phyloP scores from a whole-genome alignment of 371 early-diverging fungal species.

The Mucor sp. region DNA sequence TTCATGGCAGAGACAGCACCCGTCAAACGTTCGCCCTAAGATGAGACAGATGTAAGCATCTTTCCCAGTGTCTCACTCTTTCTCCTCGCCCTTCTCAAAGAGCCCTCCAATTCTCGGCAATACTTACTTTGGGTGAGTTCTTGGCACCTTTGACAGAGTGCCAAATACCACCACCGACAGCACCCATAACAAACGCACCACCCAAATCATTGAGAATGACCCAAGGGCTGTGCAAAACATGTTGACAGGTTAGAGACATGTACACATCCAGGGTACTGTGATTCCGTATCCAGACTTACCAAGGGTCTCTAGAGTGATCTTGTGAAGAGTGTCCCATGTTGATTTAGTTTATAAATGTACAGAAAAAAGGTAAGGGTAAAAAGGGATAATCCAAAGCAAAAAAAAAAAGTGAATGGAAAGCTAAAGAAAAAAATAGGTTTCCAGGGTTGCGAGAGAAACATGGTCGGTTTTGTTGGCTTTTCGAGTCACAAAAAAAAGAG shows the following conservation, averaged over 20 bases:
- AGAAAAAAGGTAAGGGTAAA: not conserved
- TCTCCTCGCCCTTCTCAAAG: not conserved
- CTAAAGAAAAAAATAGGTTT: slow-evolving; percentile 11
- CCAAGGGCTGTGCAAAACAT: slow-evolving; percentile 78
- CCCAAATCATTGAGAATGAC: slow-evolving; percentile 96
- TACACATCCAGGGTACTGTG: not conserved
- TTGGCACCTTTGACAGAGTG: slow-evolving; percentile 96
- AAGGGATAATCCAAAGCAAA: not conserved
- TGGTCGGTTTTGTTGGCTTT: not conserved
- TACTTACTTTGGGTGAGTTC: slow-evolving; percentile 88
- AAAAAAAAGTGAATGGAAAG: not conserved
- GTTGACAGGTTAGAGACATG: not conserved
- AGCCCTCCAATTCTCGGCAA: not conserved
- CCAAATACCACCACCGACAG: slow-evolving; percentile 95
- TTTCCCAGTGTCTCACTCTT: not conserved
- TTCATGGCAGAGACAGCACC: slow-evolving; percentile 91
- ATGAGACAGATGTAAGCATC: not conserved
- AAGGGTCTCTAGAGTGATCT: slow-evolving; percentile 57
- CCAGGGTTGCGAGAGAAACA: slow-evolving; percentile 16
- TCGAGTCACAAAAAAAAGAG: slow-evolving; percentile 1
- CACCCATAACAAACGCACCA: slow-evolving; percentile 97
- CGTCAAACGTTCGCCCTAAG: slow-evolving; percentile 84
- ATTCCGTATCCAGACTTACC: slow-evolving; percentile 24
- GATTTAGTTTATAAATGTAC: not conserved
- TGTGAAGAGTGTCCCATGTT: slow-evolving; percentile 48